These are phyloP conservation scores for Diaporthe vaccinii DNA, from an alignment of 2,329 filamentous ascomycete species.

Conservation along the genomic window DNA sequence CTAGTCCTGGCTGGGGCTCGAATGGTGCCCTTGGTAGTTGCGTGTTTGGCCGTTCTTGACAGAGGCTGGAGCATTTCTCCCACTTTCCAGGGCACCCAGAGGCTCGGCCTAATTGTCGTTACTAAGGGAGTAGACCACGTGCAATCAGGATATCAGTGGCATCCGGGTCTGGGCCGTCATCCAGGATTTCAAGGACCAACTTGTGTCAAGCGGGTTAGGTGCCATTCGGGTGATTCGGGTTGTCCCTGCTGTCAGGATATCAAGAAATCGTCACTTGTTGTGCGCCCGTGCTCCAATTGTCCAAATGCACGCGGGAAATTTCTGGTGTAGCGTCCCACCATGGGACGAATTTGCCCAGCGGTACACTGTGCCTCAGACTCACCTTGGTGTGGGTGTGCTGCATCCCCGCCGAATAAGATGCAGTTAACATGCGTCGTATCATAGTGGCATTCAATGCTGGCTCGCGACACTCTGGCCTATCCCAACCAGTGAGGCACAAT, in stretches of 20 bases:
- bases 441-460: conserved; percentile 1
- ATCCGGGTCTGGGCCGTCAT: background rate
- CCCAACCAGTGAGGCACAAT: conserved; percentile 20
- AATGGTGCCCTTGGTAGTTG: background rate
- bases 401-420: conserved; percentile 19
- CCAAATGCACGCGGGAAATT: conserved; percentile 4
- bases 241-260: background rate
- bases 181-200: background rate
- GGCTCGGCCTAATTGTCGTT: background rate
- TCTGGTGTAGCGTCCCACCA: background rate
- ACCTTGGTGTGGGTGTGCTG: background rate
- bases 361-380: background rate
- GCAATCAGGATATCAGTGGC: background rate
- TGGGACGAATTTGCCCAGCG: background rate
- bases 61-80: background rate
- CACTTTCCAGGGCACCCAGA: background rate
- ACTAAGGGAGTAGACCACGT: background rate
- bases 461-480: background rate
- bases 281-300: background rate
- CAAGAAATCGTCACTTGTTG: background rate
- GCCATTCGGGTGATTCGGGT: background rate
- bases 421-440: conserved; percentile 4
- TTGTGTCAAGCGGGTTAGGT: background rate
- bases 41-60: background rate
- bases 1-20: background rate